phyloP scores from a whole-genome alignment of 805 yeast genomes.

The Metschnikowia orientalis region DNA sequence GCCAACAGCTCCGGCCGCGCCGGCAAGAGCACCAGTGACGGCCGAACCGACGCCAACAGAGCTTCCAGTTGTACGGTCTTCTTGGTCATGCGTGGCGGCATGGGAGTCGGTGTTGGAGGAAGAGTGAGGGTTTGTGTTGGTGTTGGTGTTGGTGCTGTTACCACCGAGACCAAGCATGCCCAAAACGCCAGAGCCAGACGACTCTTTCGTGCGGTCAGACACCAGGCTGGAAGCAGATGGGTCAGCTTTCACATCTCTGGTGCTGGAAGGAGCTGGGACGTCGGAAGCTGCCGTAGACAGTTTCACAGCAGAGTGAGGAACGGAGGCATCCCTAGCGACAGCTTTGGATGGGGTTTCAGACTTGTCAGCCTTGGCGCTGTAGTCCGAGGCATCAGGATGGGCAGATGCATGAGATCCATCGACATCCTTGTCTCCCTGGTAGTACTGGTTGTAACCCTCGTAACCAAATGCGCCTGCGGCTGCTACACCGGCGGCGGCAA shows the following conservation, averaged over 20 bases:
- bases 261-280: too few species aligned
- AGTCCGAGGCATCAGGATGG: too few species aligned
- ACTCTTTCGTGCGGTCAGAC: too few species aligned
- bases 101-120: too few species aligned
- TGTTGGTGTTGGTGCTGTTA: not conserved
- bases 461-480: conserved; percentile 22
- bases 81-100: too few species aligned
- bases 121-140: not conserved
- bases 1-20: conserved; percentile 20
- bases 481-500: conserved; percentile 21
- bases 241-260: too few species aligned
- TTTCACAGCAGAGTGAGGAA: conserved; percentile 4
- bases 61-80: too few species aligned
- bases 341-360: conserved; percentile 2
- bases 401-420: conserved; percentile 9
- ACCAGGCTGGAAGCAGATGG: too few species aligned
- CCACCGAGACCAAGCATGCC: conserved; percentile 9
- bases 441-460: conserved; percentile 16
- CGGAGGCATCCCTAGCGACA: conserved; percentile 1
- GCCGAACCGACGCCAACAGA: conserved; percentile 11
- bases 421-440: conserved; percentile 9
- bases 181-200: conserved; percentile 14
- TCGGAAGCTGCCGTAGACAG: not conserved
- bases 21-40: conserved; percentile 19
- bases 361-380: conserved; percentile 3